Evolutionary conservation across 352 stramenopile genomes (phyloP), one percentile per base, ranked within the genome.

Genomic region (Phytophthora macrochlamydospora): DNA sequence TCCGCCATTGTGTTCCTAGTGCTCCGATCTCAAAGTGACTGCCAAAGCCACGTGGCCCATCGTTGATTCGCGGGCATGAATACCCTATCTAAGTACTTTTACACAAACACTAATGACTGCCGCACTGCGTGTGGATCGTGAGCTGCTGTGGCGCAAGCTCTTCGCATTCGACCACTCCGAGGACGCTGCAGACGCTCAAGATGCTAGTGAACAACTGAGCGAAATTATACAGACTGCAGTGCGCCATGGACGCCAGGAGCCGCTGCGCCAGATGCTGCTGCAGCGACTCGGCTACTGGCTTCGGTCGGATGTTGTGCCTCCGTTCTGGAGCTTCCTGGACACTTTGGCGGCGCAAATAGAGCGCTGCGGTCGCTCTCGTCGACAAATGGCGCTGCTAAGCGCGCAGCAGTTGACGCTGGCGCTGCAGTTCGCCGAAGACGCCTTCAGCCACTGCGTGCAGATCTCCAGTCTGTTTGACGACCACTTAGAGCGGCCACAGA

Each of bases 361-460:
- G 28, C 60, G 53, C 11, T 58, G 56, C 30, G 51, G 28, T 43
- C 49, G 44, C 40, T 73, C 61, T 1, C 70, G 70, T 9, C 70
- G 75, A 42, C 71, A 71, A 40, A 50, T 88, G 45, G 76, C 76
- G 14, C 59, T 82, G 51, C 79, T 82, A 18, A 87, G 74, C 45
- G 74, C 70, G n/a, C 79, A 91, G 71, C 81, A 92, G 64, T 69
- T 92, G 7, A 85, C 71, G 46, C 65, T 92, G 43, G 84, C 81
- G 53, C 79, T 92, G 65, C 79, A 91, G 62, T 90, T 91, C 51
- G 84, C 81, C 2, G 76, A 86, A 56, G 84, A 92, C 51, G 84
- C 84, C 44, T 89, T 92, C 62, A 62, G 78, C 8, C 80, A 88
- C 46, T 92, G 84, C 45, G 77, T 90, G 6, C 73, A 91, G 62